Base-by-base conservation (phyloP, 75 land plant species). In the Gnetum montanum region DNA sequence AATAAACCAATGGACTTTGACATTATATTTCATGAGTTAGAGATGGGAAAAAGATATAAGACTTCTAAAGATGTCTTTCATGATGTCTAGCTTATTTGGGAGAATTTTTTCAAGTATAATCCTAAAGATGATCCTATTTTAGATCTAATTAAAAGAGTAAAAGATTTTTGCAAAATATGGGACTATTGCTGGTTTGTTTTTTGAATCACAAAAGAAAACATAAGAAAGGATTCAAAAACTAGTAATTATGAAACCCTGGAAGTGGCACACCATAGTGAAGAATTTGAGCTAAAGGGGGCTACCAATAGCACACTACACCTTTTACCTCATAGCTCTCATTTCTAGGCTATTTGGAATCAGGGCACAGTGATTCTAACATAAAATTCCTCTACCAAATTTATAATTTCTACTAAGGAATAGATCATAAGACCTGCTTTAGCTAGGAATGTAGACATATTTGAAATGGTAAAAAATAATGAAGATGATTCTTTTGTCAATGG, bases 1-100 rank as follows among this genome's bases (percentile, higher is more conserved):
- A 70, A 89, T 34, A 83, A 62, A 28, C 98, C 98, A 18, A 94
- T 94, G 98, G 98, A 94, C 61, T 81, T 94, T 50, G 96, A 96
- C 15, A 89, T 91, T 15, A 83, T 94, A 63, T 76, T 85, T 46
- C 58, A 58, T 44, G 66, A 73, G 63, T 67, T 94, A 56, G 91
- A 90, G 67, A 68, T 36, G 54, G 81, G 96, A 26, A 31, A 30
- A 18, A 83, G 73, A 46, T 94, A 94, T 65, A 66, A 47, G 66
- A 83, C 74, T 22, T 81, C 90, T 26, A 64, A 75, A 29, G 91
- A 82, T 71, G 88, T 94, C 12, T 89, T 47, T 44, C 78, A 80
- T 34, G 98, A 94, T 74, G 93, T 94, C 31, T 77, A 76, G 29
- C 74, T 74, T 49, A 83, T 94, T 7, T 94, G 98, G 98, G 75